Base-by-base conservation (phyloP, 2,329 filamentous ascomycete species). In the Penicillium sp. region DNA sequence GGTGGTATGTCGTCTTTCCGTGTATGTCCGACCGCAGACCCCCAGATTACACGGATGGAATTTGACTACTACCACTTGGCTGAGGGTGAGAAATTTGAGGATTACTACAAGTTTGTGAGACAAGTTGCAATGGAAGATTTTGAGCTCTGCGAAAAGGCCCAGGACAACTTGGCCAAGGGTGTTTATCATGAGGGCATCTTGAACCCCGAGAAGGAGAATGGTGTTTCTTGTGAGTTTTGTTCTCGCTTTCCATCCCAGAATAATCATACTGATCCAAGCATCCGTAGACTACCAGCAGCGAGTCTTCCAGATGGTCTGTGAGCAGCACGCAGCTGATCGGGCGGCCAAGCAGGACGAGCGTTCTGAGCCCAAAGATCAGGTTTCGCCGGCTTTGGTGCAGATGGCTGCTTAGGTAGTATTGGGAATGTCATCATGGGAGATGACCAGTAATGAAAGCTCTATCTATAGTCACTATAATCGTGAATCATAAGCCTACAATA, bases 1-100 rank as follows among this genome's bases (percentile, higher is more conserved):
- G 83, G 83, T 1, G 83, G 83, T 4, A 84, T 85, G 82, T 81
- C 80, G 11, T 82, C 78, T 5, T 86, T 85, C 70, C 79, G 83
- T 1, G 82, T 84, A 1, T 82, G 82, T 60, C 83, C 83, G 1
- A 81, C 79, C 0, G 70, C 77, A 1, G 76, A 82, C 24, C 82
- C 83, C 0, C 76, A 78, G 0, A 72, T 82, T 18, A 81, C 80
- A 0, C 74, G 81, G 14, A 85, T 85, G 83, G 82, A 85, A 63
- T 86, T 86, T 59, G 83, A 85, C 65, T 86, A 86, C 61, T 85
- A 84, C 62, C 82, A 85, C 58, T 63, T 76, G 33, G 80, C 78
- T 36, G 75, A 72, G 0, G 81, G 78, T 6, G 78, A 83, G n/a
- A 80, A 81, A 49, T 85, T 85, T 60, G 81, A 85, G 58, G 77